These are phyloP conservation scores for Xylaria telfairii DNA, from an alignment of 495 filamentous ascomycete genomes.

Conservation along the genomic window DNA sequence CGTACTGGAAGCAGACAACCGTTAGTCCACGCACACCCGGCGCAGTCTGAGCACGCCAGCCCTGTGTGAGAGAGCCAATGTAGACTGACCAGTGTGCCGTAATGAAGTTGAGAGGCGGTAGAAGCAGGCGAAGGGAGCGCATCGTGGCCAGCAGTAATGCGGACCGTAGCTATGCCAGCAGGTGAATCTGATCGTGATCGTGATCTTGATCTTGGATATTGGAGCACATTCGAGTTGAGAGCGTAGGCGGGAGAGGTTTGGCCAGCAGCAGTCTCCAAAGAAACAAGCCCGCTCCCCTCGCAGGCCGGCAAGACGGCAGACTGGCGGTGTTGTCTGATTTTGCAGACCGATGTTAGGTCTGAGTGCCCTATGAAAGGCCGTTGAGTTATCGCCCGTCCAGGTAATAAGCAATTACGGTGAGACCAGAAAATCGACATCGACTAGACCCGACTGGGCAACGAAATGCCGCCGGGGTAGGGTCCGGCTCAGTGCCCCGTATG, in stretches of 20 bases:
- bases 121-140: conserved; percentile 14
- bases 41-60: neutral
- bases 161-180: neutral
- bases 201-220: neutral
- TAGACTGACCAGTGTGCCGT: conserved; percentile 55
- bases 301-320: neutral
- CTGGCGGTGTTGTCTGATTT: neutral
- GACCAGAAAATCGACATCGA: neutral
- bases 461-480: neutral
- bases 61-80: neutral
- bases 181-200: neutral
- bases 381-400: neutral
- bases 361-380: conserved; percentile 8
- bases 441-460: neutral
- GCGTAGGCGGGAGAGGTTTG: neutral
- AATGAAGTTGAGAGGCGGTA: conserved; percentile 74
- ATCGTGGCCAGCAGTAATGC: conserved; percentile 3
- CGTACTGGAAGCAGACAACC: conserved; percentile 2
- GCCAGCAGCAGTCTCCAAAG: neutral
- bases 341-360: neutral
- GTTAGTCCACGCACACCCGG: neutral
- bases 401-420: neutral
- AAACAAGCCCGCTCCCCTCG: neutral
- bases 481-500: neutral
- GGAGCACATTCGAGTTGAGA: neutral